Base-by-base conservation (phyloP, 768 basidiomycete species). In the Tylopilus felleus region DNA sequence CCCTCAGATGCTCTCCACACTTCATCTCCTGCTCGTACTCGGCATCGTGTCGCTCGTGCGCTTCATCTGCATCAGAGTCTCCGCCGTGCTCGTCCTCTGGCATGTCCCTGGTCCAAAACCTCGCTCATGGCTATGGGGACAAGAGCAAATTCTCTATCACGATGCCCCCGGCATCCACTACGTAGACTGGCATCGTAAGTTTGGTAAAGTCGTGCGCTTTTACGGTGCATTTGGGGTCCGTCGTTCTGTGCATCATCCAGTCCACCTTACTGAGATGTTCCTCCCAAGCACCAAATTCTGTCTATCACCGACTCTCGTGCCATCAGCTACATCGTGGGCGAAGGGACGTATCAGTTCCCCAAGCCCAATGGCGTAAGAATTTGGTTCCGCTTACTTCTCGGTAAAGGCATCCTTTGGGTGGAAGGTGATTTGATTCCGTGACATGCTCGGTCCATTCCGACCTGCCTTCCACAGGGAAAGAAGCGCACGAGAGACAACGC, bases 391-490 rank as follows among this genome's bases (percentile, higher is more conserved):
- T 78, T 78, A 29, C 76, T 82, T 2, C 72, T 84, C 7, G 84
- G 84, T 13, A 76, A 84, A 66, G 83, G 84, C 21, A 80, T 86
- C 52, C 78, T 85, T 22, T 84, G 82, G 79, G 75, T 83, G 12
- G 84, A 86, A 78, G 84, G 84, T 79, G 40, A 65, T 35, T 25
- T 16, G 4, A 8, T 55, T 35, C 41, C 49, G 8, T 44, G 45
- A 16, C 57, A 47, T 47, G 39, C 51, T 42, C 13, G 17, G 21
- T 25, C 22, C 52, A 17, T 48, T 38, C 50, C 19, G 23, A 63
- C 48, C 16, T 27, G 31, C 36, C 38, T 29, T 53, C 21, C 31
- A 8, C 43, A 84, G 82, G 82, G 0, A 83, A 77, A 62, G 73
- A 75, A 38, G 77, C 77, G 3, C 83, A 85, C 49, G 82, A 84